A percentile compares a stretch with the other conserved stretches of the same genome.
These are phyloP conservation scores for Schwanniomyces polymorphus DNA, from an alignment of 805 yeast genomes.

Conservation along the genomic window DNA sequence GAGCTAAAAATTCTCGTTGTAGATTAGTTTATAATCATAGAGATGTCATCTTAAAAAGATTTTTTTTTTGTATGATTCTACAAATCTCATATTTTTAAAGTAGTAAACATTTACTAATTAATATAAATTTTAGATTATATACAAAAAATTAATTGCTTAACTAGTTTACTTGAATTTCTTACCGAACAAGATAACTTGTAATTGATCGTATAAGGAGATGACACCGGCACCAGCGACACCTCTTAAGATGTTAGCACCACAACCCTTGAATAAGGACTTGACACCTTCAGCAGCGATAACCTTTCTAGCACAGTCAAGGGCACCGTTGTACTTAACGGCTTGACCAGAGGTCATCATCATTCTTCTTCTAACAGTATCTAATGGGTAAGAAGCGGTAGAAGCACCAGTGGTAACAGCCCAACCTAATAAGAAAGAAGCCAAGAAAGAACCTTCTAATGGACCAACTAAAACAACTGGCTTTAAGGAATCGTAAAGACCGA, in stretches of 20 bases:
- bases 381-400: constrained; percentile 98
- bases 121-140: constrained; percentile 3
- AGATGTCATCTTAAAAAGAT: no score
- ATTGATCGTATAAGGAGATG: constrained; percentile 95
- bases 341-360: constrained; percentile 99
- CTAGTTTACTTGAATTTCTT: constrained; percentile 76
- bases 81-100: no score
- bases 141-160: constrained; percentile 8
- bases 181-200: constrained; percentile 93
- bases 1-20: no score
- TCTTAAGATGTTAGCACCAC: constrained; percentile 99
- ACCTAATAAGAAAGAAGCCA: constrained; percentile 94
- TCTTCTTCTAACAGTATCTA: constrained; percentile 99
- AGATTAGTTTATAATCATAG: no score
- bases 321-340: constrained; percentile 95
- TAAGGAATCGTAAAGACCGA: constrained; percentile 95
- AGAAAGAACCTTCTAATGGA: constrained; percentile 90
- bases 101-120: constrained; percentile 5
- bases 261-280: constrained; percentile 93
- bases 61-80: no score
- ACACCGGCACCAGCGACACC: constrained; percentile 99
- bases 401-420: constrained; percentile 99
- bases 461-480: constrained; percentile 95
- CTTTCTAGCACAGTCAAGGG: constrained; percentile 87
- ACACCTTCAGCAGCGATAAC: constrained; percentile 97